Evolutionary conservation across 768 basidiomycete genomes (phyloP), one percentile per base, ranked within the genome.

Genomic region (Tylopilus intermedius): DNA sequence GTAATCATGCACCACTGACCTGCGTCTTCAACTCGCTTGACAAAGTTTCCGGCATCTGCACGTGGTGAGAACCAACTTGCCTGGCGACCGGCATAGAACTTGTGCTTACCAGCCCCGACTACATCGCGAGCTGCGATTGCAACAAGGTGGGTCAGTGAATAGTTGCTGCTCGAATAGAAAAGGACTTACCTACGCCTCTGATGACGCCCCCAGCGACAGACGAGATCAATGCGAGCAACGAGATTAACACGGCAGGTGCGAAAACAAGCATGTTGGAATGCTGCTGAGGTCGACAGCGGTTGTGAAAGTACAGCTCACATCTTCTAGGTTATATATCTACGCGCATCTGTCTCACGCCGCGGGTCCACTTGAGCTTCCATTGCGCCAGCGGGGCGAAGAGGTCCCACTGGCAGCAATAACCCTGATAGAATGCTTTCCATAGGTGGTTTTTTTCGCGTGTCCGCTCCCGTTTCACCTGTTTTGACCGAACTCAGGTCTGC

Each of bases 201-300:
- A 58, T 21, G 18, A 49, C 32, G 14, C 53, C 46, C 2, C 52
- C 57, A 18, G 43, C 41, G 30, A 44, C 55, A 13, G 27, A 57
- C 24, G 54, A 54, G n/a, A 41, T 39, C 38, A 55, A 30, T 14
- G 39, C 45, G 32, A 65, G 50, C 27, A 64, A 29, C 6, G 47
- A 57, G 24, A 62, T 33, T 27, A 60, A n/a, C 35, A 50, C 40
- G 29, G 37, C 8, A 21, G 55, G 55, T 29, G 52, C 29, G 11
- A 59, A 50, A 22, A 50, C 45, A 14, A 49, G 45, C 62, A 65
- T 62, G 39, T 21, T 35, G 22, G 37, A 18, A 49, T 21, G 13
- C 30, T 30, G 30, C 30, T 30, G 30, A 30, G 30, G 30, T 30
- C 14, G 14, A 51, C n/a, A 14, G 24, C 13, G 21, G 38, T 38